A percentile compares a stretch with the other conserved stretches of the same genome.
phyloP scores from a whole-genome alignment of 2,329 filamentous ascomycete species.

The Trichoderma pleuroti region DNA sequence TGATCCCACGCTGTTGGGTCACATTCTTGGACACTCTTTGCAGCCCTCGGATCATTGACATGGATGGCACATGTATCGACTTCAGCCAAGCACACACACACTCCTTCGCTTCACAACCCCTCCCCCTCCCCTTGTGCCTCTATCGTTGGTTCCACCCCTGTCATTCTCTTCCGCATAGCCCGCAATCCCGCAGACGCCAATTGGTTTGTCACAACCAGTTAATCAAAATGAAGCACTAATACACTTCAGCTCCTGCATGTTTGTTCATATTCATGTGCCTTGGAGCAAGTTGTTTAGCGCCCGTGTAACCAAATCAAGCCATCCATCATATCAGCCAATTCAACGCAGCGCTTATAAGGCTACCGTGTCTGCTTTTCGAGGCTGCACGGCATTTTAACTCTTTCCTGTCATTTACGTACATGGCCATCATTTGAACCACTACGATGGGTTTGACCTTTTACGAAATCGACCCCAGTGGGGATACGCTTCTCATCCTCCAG shows the following conservation, averaged over 20 bases:
- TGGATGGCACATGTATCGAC: not conserved
- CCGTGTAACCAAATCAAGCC: not conserved
- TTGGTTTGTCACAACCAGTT: not conserved
- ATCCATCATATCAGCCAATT: not conserved
- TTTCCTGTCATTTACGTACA: not conserved
- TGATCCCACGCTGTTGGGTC: not conserved
- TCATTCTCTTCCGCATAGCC: not conserved
- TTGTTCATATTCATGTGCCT: not conserved
- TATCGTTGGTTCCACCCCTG: not conserved
- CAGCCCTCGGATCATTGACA: not conserved
- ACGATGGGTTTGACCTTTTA: not conserved
- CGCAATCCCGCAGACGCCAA: not conserved
- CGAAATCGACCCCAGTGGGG: slow-evolving; percentile 1
- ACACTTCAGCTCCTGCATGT: not conserved
- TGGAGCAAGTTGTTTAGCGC: not conserved
- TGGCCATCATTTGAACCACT: not conserved
- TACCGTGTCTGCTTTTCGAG: not conserved
- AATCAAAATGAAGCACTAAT: not conserved
- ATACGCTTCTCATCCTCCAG: slow-evolving; percentile 6
- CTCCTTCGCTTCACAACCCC: not conserved
- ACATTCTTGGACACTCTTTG: not conserved
- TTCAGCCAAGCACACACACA: not conserved
- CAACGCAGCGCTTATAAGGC: not conserved
- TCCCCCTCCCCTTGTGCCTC: not conserved
- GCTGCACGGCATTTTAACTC: not conserved